Base-by-base conservation (phyloP, 2,329 filamentous ascomycete genomes). In the Exophiala viscosa region DNA sequence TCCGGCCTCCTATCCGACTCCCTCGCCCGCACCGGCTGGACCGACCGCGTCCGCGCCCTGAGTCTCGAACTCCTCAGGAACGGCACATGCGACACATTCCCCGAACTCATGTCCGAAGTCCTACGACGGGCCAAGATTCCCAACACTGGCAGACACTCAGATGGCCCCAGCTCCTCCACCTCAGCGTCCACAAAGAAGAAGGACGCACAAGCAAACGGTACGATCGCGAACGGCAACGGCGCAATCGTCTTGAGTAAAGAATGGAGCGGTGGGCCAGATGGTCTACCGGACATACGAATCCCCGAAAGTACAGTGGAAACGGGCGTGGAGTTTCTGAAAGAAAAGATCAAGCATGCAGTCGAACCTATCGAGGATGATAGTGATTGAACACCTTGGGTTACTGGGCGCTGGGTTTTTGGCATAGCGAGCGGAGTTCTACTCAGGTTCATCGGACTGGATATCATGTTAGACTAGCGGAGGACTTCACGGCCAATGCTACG, bases 11-110 rank as follows among this genome's bases (percentile, higher is more conserved):
- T 85, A 20, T 71, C 76, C 53, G 74, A 80, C 62, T 74, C 76
- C 17, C 73, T 84, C 9, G 76, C 81, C 61, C 73, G 78, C 48
- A 68, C 72, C n/a, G 81, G 81, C 60, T 85, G 81, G 81, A 77
- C 78, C 38, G 74, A 80, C 60, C 72, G 73, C 23, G 72, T 85
- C 54, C 76, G 76, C 52, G 70, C 69, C 42, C 76, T 84, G 55
- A 73, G 81, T 14, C 75, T 76, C 42, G 72, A 78, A 50, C 73
- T 84, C 36, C 76, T 84, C 49, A 77, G 81, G 60, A 77, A 74
- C 20, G 80, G 80, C 42, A 76, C 80, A 49, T 80, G 77, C 63
- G 75, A 75, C 50, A 80, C 74, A 31, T 81, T 79, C 59, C 76
- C 79, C 48, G 78, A 84, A 49, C 71, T 83, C 40, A 72, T 81